Conservation (phyloP, 2,329 filamentous ascomycete species). For the Trichophyton rubrum region DNA sequence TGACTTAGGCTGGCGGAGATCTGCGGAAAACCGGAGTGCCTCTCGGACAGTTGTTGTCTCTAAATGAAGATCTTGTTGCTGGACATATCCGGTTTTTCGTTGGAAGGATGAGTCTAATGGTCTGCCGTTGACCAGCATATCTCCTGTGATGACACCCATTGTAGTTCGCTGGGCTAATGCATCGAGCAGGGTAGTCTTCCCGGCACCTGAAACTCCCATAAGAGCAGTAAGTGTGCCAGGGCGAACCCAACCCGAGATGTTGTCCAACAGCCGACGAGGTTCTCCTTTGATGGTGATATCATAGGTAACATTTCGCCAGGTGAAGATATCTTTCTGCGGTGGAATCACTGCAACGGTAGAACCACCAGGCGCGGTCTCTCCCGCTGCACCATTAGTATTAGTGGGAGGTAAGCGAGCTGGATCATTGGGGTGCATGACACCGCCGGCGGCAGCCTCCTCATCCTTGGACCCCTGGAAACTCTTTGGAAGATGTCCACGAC, state of each 20-base stretch:
- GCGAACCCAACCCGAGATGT: slow-evolving; percentile 44
- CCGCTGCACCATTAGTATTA: slow-evolving; percentile 4
- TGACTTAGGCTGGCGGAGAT: slow-evolving; percentile 68
- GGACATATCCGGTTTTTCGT: slow-evolving; percentile 54
- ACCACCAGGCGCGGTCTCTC: slow-evolving; percentile 10
- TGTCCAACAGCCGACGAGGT: slow-evolving; percentile 40
- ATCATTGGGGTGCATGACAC: neutral
- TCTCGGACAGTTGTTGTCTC: slow-evolving; percentile 76
- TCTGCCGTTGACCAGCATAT: slow-evolving; percentile 53
- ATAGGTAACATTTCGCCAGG: slow-evolving; percentile 45
- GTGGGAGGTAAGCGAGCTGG: neutral
- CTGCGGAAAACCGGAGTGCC: slow-evolving; percentile 69
- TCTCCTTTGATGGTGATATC: slow-evolving; percentile 42
- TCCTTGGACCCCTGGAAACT: slow-evolving; percentile 5
- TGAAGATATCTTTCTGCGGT: slow-evolving; percentile 31
- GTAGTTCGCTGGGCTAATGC: slow-evolving; percentile 46
- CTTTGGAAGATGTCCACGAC: slow-evolving; percentile 40
- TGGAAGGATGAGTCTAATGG: slow-evolving; percentile 47
- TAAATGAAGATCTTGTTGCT: slow-evolving; percentile 66
- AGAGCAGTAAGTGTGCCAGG: slow-evolving; percentile 44
- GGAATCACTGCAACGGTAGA: slow-evolving; percentile 18
- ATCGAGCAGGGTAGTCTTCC: slow-evolving; percentile 51
- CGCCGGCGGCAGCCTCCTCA: slow-evolving; percentile 8
- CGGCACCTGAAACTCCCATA: slow-evolving; percentile 52
- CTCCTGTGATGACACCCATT: slow-evolving; percentile 52